Percentiles rank a stretch among this genome's conserved stretches.
Evolutionary conservation across 2,329 filamentous ascomycete genomes (phyloP).

Genomic region (Helotiales sp.): DNA sequence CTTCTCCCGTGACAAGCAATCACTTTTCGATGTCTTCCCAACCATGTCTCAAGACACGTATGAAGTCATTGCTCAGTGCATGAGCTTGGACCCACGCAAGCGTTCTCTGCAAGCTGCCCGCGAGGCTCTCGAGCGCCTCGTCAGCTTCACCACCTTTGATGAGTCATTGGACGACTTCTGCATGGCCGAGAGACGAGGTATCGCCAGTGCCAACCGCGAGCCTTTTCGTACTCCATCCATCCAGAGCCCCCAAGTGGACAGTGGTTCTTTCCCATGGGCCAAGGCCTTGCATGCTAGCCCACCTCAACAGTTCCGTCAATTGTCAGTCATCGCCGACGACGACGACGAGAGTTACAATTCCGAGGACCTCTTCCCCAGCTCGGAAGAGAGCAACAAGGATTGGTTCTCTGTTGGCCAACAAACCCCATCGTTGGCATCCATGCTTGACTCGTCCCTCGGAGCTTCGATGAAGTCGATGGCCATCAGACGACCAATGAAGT

Average conservation of each 20-base stretch:
- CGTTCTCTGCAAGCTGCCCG: slow-evolving; percentile 81
- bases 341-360: slow-evolving; percentile 73
- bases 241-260: slow-evolving; percentile 81
- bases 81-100: slow-evolving; percentile 89
- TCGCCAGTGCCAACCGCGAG: slow-evolving; percentile 89
- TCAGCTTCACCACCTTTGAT: slow-evolving; percentile 93
- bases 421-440: slow-evolving; percentile 82
- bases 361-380: slow-evolving; percentile 85
- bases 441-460: slow-evolving; percentile 81
- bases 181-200: slow-evolving; percentile 74
- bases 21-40: slow-evolving; percentile 96
- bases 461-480: slow-evolving; percentile 79
- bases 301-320: slow-evolving; percentile 73
- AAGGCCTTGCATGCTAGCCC: slow-evolving; percentile 83
- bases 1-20: slow-evolving; percentile 91
- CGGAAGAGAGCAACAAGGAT: slow-evolving; percentile 69
- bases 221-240: slow-evolving; percentile 95
- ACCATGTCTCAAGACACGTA: slow-evolving; percentile 99
- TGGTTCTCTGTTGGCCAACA: slow-evolving; percentile 81
- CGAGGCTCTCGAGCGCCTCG: slow-evolving; percentile 75
- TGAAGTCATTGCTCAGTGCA: slow-evolving; percentile 87
- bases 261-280: slow-evolving; percentile 91
- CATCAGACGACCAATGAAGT: slow-evolving; percentile 53
- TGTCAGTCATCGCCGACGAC: slow-evolving; percentile 83
- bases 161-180: slow-evolving; percentile 94